Conservation (phyloP, 2,329 filamentous ascomycete genomes). For the Trichoderma oligosporum region DNA sequence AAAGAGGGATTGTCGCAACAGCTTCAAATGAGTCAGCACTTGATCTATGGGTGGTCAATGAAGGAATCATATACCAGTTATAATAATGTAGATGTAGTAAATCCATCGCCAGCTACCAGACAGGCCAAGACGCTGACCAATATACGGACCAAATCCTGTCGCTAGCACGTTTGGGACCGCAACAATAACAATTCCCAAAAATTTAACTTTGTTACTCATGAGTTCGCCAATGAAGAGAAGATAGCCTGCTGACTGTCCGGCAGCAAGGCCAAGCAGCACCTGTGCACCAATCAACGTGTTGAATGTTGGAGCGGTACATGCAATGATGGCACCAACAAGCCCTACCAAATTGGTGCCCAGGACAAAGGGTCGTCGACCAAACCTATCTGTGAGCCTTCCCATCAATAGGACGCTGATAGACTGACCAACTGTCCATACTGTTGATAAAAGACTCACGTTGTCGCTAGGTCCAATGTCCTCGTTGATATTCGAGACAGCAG, state of each 20-base stretch:
- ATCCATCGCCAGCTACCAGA: neutral
- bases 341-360: neutral
- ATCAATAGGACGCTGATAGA: neutral
- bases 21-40: neutral
- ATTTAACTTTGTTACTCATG: neutral
- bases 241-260: neutral
- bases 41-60: neutral
- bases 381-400: neutral
- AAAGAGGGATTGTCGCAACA: neutral
- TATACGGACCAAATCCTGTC: neutral
- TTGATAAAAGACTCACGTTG: neutral
- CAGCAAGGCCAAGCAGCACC: neutral
- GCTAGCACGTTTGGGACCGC: neutral
- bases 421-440: neutral
- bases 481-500: neutral
- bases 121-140: neutral
- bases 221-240: neutral
- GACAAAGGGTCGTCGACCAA: neutral
- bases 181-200: neutral
- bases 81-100: neutral
- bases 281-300: neutral
- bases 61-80: neutral
- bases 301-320: neutral
- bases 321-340: neutral
- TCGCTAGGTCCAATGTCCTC: neutral